Percentiles rank a stretch among this genome's conserved stretches.
Evolutionary conservation across 441 rosid genomes (phyloP).

Genomic region (Mallotus repandus): DNA sequence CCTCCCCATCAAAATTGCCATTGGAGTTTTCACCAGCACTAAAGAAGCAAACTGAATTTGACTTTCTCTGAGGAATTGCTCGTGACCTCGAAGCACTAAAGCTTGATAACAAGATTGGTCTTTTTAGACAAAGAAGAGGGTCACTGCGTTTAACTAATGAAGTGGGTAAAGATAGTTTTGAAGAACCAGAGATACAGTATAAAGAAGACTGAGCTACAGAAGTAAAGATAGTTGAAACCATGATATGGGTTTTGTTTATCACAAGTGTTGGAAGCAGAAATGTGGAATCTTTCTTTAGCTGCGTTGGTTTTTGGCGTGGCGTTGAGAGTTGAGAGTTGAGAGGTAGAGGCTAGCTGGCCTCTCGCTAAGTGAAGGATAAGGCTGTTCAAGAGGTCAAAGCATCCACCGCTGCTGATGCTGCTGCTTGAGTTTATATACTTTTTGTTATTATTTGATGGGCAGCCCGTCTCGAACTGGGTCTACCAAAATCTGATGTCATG

Average conservation of each 20-base stretch:
- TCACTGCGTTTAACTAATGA: constrained; percentile 11
- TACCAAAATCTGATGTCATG: too few relatives aligned
- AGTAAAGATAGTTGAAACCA: constrained; percentile 40
- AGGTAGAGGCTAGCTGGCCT: too few relatives aligned
- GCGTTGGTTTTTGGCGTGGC: too few relatives aligned
- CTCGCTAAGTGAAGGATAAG: too few relatives aligned
- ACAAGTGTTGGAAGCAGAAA: neutral
- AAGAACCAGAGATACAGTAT: constrained; percentile 11
- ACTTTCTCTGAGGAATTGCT: constrained; percentile 24
- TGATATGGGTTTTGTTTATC: constrained; percentile 9
- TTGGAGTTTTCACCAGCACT: constrained; percentile 51
- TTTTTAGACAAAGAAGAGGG: neutral
- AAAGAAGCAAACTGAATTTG: constrained; percentile 39
- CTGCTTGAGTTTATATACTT: too few relatives aligned
- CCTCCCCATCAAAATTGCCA: constrained; percentile 30
- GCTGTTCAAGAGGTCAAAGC: too few relatives aligned
- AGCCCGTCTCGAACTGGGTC: too few relatives aligned
- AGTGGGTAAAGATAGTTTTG: neutral
- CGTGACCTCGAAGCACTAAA: constrained; percentile 22
- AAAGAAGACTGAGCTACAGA: constrained; percentile 41
- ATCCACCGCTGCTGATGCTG: too few relatives aligned
- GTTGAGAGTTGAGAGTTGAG: too few relatives aligned
- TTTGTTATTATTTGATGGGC: too few relatives aligned
- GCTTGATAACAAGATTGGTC: constrained; percentile 19
- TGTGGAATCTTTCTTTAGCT: neutral